Base-by-base conservation (phyloP, 2,329 filamentous ascomycete genomes). In the Conoideocrella luteorostrata region DNA sequence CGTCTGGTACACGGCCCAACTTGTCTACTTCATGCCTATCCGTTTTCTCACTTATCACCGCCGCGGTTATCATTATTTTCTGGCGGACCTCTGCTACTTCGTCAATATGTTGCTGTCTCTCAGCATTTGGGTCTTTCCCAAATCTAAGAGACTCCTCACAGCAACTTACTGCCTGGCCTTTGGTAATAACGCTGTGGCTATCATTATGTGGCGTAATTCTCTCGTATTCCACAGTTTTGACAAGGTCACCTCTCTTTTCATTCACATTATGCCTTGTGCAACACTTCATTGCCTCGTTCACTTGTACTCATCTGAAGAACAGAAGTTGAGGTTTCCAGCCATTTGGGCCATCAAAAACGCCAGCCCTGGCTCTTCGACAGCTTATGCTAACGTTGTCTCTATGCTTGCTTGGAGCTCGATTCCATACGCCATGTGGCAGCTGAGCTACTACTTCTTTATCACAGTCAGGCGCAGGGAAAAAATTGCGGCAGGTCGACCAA, bases 131-230 rank as follows among this genome's bases (percentile, higher is more conserved):
- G 74, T 86, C 26, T 96, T 97, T 57, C 93, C 93, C 0, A 70
- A 77, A 41, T 96, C 90, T 11, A 95, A 95, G 65, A 82, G 91
- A 35, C 76, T 98, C 13, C 90, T 98, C 64, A 93, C 94, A 51
- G 83, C 88, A 52, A 84, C 88, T 1, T 98, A 90, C 65, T 97
- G 93, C 58, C 73, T 98, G 26, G 87, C 90, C 9, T 94, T 88
- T 59, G 93, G 93, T 50, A 98, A 98, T 67, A 98, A 98, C 60
- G 93, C 93, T 17, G 82, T 96, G 37, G 93, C 93, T 11, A 97
- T 98, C 62, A 89, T 93, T 60, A 93, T 98, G 90, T 98, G 93
- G 93, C 82, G 93, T 51, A 98, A 98, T 64, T 96, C 90, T 24
- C 78, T 98, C 59, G 93, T 98, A 37, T 98, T 98, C 64, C 93